Conservation (phyloP, 1,284 basidiomycete genomes). For the Cryptococcus sp. region DNA sequence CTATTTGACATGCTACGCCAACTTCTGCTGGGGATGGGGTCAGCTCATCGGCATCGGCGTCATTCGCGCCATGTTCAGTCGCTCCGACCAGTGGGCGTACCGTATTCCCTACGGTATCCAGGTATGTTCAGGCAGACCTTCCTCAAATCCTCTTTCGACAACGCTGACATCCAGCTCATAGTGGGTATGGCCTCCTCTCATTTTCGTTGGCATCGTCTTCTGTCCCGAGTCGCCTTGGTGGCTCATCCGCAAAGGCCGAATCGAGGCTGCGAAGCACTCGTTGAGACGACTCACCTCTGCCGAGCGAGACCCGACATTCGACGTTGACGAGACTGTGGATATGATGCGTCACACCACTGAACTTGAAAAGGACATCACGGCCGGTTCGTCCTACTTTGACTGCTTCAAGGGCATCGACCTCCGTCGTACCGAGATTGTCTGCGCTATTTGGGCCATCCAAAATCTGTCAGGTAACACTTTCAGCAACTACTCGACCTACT, state of each 20-base stretch:
- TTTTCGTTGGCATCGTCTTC: conserved; percentile 41
- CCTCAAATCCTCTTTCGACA: not conserved
- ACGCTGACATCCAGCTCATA: conserved; percentile 7
- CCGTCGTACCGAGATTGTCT: conserved; percentile 51
- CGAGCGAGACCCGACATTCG: conserved; percentile 44
- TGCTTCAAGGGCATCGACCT: conserved; percentile 54
- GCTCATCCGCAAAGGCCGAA: conserved; percentile 48
- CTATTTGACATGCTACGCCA: conserved; percentile 48
- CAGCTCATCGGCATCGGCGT: conserved; percentile 50
- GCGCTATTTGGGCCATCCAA: conserved; percentile 45
- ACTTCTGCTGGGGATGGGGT: conserved; percentile 50
- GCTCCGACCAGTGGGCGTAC: conserved; percentile 38
- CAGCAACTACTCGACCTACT: conserved; percentile 48
- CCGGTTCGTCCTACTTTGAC: conserved; percentile 51
- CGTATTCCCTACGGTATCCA: conserved; percentile 46
- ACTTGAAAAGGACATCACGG: conserved; percentile 39
- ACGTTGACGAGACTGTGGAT: conserved; percentile 53
- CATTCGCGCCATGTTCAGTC: conserved; percentile 40
- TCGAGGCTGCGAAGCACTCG: conserved; percentile 55
- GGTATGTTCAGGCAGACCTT: conserved; percentile 11
- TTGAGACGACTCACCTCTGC: conserved; percentile 49
- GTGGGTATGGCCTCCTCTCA: conserved; percentile 46
- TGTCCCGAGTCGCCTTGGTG: conserved; percentile 44
- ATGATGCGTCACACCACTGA: conserved; percentile 51
- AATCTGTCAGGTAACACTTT: conserved; percentile 49